phyloP scores from a whole-genome alignment of 768 basidiomycete genomes.

The Porphyrellus cyaneotinctus region DNA sequence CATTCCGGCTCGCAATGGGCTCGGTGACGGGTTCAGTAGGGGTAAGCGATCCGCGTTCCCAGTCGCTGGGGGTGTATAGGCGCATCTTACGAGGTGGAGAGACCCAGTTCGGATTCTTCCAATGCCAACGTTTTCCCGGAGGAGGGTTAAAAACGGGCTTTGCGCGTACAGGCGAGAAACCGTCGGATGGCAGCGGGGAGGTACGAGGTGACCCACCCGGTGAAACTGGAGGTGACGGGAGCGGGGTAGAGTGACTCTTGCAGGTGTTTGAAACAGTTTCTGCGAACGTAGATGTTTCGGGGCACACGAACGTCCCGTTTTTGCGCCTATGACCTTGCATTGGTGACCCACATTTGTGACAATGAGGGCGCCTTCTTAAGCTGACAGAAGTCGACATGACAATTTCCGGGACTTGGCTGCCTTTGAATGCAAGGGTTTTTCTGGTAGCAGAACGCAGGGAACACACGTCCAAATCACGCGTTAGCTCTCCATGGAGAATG shows the following conservation, averaged over 20 bases:
- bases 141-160: conserved; percentile 25
- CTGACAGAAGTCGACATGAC: conserved; percentile 29
- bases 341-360: conserved; percentile 31
- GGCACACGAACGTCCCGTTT: conserved; percentile 30
- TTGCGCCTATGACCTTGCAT: conserved; percentile 34
- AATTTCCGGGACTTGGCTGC: conserved; percentile 1
- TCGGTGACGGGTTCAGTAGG: conserved; percentile 32
- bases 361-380: conserved; percentile 32
- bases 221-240: conserved; percentile 29
- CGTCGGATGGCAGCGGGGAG: conserved; percentile 9
- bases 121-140: conserved; percentile 31
- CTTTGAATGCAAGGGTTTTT: neutral
- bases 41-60: conserved; percentile 24
- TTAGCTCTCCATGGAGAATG: conserved; percentile 5
- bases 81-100: conserved; percentile 30
- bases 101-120: conserved; percentile 34
- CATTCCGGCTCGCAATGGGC: conserved; percentile 1
- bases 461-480: neutral
- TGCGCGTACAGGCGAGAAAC: conserved; percentile 18
- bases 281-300: conserved; percentile 15
- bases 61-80: conserved; percentile 19
- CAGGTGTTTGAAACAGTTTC: conserved; percentile 9
- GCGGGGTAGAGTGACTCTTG: conserved; percentile 21
- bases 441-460: neutral
- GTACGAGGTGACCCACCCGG: conserved; percentile 22